These are phyloP conservation scores for Alternaria sp. DNA, from an alignment of 2,329 filamentous ascomycete genomes.

Conservation along the genomic window DNA sequence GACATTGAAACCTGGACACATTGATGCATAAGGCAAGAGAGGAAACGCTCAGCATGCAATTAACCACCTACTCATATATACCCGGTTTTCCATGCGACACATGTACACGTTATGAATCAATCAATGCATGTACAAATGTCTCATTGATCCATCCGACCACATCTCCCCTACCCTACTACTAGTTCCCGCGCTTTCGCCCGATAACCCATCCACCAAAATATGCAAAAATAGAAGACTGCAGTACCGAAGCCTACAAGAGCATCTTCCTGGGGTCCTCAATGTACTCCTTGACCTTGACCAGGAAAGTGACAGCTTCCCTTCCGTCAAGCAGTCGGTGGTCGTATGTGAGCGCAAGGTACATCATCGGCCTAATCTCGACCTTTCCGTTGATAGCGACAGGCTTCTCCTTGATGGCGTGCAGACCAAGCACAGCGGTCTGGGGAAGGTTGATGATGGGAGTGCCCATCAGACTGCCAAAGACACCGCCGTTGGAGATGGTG, in stretches of 20 bases:
- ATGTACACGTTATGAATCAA: slow-evolving; percentile 1
- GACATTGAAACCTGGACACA: not conserved
- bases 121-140: slow-evolving; percentile 13
- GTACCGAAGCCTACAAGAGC: slow-evolving; percentile 64
- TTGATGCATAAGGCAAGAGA: not conserved
- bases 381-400: slow-evolving; percentile 91
- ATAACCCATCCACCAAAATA: not conserved
- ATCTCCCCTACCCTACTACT: not conserved
- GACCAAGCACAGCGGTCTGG: slow-evolving; percentile 87
- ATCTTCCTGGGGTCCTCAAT: slow-evolving; percentile 95
- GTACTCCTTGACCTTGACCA: slow-evolving; percentile 96
- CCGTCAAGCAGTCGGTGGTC: slow-evolving; percentile 96
- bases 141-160: not conserved
- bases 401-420: slow-evolving; percentile 96
- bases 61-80: slow-evolving; percentile 13
- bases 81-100: not conserved
- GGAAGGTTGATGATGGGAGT: slow-evolving; percentile 98
- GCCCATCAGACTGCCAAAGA: slow-evolving; percentile 96
- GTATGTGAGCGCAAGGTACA: slow-evolving; percentile 98
- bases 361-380: slow-evolving; percentile 96
- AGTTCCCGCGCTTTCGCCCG: not conserved
- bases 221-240: slow-evolving; percentile 2
- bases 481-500: slow-evolving; percentile 95
- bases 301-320: slow-evolving; percentile 93
- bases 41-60: slow-evolving; percentile 17